Evolutionary conservation across 805 yeast species (phyloP).

Genomic region (Zygosaccharomyces bisporus): DNA sequence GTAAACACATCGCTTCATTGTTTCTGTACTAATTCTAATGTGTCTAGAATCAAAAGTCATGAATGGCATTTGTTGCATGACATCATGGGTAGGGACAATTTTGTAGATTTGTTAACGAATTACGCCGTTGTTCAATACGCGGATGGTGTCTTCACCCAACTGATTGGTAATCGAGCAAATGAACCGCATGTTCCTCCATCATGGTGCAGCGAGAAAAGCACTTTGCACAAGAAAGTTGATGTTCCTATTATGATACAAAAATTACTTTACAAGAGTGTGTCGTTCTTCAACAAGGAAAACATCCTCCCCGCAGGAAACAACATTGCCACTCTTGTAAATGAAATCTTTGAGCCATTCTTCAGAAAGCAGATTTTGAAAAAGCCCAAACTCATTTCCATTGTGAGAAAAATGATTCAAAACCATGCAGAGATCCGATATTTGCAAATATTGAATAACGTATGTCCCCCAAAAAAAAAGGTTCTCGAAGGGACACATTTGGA

Average conservation of each 20-base stretch:
- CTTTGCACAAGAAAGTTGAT: not conserved
- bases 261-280: slow-evolving; percentile 11
- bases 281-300: not conserved
- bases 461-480: slow-evolving; percentile 10
- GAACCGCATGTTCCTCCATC: slow-evolving; percentile 19
- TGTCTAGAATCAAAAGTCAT: slow-evolving; percentile 40
- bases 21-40: slow-evolving; percentile 38
- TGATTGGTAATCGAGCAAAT: slow-evolving; percentile 24
- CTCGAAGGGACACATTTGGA: slow-evolving; percentile 30
- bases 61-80: slow-evolving; percentile 43
- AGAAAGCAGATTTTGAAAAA: not conserved
- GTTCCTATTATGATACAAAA: slow-evolving; percentile 6
- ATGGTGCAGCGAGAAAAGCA: slow-evolving; percentile 11
- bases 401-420: slow-evolving; percentile 8
- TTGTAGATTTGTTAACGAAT: slow-evolving; percentile 41
- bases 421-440: slow-evolving; percentile 14
- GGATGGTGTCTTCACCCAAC: slow-evolving; percentile 16
- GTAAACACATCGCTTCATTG: slow-evolving; percentile 34
- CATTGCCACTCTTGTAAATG: not conserved
- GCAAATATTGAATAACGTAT: slow-evolving; percentile 14
- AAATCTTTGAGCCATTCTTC: slow-evolving; percentile 5
- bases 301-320: slow-evolving; percentile 7
- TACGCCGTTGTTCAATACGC: slow-evolving; percentile 31
- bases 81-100: slow-evolving; percentile 40
- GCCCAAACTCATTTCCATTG: slow-evolving; percentile 1